phyloP scores from a whole-genome alignment of 495 filamentous ascomycete species.

The Chaetomium cochliodes region DNA sequence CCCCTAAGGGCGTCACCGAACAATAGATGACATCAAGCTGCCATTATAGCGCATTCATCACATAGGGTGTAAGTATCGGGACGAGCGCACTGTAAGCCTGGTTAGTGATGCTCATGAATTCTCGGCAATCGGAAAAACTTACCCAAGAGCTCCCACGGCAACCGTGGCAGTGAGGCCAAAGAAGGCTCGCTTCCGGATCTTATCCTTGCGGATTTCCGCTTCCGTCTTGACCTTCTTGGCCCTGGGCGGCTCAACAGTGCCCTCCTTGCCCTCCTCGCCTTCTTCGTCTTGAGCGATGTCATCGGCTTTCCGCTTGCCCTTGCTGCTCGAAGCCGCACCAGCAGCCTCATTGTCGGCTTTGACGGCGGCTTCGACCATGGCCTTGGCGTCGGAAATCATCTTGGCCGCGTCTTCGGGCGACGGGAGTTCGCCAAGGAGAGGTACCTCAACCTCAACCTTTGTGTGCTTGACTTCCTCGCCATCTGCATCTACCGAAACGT shows the following conservation, averaged over 20 bases:
- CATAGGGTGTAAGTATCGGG: slow-evolving; percentile 58
- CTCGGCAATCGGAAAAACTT: slow-evolving; percentile 43
- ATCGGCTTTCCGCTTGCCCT: slow-evolving; percentile 78
- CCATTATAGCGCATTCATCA: slow-evolving; percentile 47
- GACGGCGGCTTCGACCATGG: slow-evolving; percentile 83
- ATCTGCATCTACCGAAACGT: slow-evolving; percentile 60
- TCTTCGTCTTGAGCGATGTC: slow-evolving; percentile 58
- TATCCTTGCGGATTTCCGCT: slow-evolving; percentile 75
- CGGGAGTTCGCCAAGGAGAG: slow-evolving; percentile 61
- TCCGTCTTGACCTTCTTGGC: slow-evolving; percentile 75
- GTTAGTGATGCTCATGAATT: slow-evolving; percentile 12
- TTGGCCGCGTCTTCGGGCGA: slow-evolving; percentile 70
- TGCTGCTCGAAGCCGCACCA: slow-evolving; percentile 38
- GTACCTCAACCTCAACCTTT: slow-evolving; percentile 73
- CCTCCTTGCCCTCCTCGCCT: slow-evolving; percentile 40
- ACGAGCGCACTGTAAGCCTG: slow-evolving; percentile 27
- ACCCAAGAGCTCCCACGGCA: slow-evolving; percentile 69
- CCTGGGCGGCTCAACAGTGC: slow-evolving; percentile 56
- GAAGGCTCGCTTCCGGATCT: slow-evolving; percentile 75
- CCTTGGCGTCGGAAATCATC: slow-evolving; percentile 82
- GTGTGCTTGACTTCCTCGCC: slow-evolving; percentile 69
- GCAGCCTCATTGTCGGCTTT: slow-evolving; percentile 46
- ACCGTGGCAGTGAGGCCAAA: slow-evolving; percentile 81
- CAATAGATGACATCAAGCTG: not conserved
- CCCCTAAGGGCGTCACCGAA: not conserved